phyloP scores from a whole-genome alignment of 2,329 filamentous ascomycete species.

The Fusarium albosuccineum region DNA sequence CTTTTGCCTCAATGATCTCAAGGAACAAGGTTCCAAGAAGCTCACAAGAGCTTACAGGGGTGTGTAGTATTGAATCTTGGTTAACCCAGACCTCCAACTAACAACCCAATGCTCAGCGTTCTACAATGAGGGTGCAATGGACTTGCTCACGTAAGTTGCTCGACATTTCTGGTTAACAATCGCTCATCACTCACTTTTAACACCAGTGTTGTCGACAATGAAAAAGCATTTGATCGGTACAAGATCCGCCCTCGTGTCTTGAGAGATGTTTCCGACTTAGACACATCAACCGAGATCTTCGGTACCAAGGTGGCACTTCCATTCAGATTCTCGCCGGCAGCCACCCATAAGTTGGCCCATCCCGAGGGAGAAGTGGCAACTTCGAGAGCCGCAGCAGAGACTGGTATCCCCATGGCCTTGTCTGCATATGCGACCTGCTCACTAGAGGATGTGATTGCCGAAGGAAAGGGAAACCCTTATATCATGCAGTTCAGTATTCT shows the following conservation, averaged over 20 bases:
- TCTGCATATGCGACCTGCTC: slow-evolving; percentile 26
- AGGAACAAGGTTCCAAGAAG: slow-evolving; percentile 13
- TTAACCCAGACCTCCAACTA: neutral
- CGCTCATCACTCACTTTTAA: neutral
- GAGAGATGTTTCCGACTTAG: slow-evolving; percentile 53
- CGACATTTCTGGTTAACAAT: neutral
- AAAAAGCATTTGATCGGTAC: slow-evolving; percentile 63
- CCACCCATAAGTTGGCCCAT: slow-evolving; percentile 66
- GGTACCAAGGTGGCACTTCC: slow-evolving; percentile 61
- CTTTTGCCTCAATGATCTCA: slow-evolving; percentile 17
- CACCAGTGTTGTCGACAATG: slow-evolving; percentile 60
- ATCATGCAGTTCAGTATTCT: slow-evolving; percentile 68
- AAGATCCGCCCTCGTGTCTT: slow-evolving; percentile 61
- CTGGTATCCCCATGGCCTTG: slow-evolving; percentile 54
- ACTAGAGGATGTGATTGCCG: slow-evolving; percentile 58
- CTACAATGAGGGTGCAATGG: slow-evolving; percentile 6
- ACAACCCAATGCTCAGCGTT: neutral
- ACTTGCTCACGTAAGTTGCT: neutral
- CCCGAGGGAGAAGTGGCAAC: slow-evolving; percentile 61
- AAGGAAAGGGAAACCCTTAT: slow-evolving; percentile 57
- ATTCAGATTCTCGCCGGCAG: slow-evolving; percentile 66
- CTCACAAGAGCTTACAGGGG: slow-evolving; percentile 7
- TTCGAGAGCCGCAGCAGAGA: slow-evolving; percentile 55
- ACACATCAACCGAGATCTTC: slow-evolving; percentile 59
- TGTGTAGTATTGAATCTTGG: neutral